Evolutionary conservation across 2,329 filamentous ascomycete species (phyloP), one percentile per base, ranked within the genome.

Genomic region (Alternaria viburni): DNA sequence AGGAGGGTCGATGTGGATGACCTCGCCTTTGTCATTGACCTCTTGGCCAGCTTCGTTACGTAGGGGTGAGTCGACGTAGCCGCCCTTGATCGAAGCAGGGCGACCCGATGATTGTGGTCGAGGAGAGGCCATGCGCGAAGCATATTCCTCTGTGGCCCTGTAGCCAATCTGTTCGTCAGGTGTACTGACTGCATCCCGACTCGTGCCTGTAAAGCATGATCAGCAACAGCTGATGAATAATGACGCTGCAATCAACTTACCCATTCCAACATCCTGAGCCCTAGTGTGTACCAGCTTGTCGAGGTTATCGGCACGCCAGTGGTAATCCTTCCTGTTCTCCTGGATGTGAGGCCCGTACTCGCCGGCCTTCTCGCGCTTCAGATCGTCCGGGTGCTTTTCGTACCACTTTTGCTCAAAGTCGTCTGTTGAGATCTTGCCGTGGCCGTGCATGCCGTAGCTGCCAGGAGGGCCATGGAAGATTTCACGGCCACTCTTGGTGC

Each of bases 361-460:
- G 45, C 86, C 88, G 68, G 89, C 87, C 76, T 94, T 92, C 80
- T 95, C 93, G 77, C 91, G 89, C 59, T 87, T 85, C 28, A 91
- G 84, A 69, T 88, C 87, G 47, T 97, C 92, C 0, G 95, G 95
- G 74, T 97, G 93, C 81, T 96, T 97, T 73, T 93, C 89, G 76
- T 96, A 96, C 87, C 97, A 97, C 25, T 92, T 91, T 82, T 92
- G 92, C 74, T 97, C 93, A 44, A 98, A 92, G 76, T 91, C 93
- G 81, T 96, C 92, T 60, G 89, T 88, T 4, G 90, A 85, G 17
- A 87, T 86, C 25, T 92, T 85, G 57, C 93, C 93, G 75, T 97
- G 95, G 47, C 94, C 93, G 74, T 97, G 94, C 59, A 97, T 87
- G 65, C 95, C 94, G 75, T 98, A 98, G 82, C 93, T 97, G 61